A percentile compares a stretch with the other conserved stretches of the same genome.
Conservation (phyloP, 2,329 filamentous ascomycete species). For the Colletotrichum sidae region DNA sequence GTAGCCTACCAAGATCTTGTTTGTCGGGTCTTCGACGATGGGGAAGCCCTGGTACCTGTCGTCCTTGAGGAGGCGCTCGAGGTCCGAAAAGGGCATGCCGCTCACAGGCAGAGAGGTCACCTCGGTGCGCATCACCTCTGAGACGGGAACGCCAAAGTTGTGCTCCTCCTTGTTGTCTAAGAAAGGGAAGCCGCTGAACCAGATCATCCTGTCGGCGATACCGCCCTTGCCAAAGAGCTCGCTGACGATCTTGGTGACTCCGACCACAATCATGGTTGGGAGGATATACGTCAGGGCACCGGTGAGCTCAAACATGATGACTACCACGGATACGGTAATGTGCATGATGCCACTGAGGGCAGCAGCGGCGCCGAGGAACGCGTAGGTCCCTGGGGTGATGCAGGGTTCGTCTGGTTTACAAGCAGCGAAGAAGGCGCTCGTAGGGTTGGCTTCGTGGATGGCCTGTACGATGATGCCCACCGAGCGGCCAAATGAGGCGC, state of each 20-base stretch:
- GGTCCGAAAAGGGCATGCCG: constrained; percentile 79
- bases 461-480: constrained; percentile 95
- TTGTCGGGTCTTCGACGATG: constrained; percentile 79
- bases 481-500: constrained; percentile 91
- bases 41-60: constrained; percentile 94
- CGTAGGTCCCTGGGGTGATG: constrained; percentile 97
- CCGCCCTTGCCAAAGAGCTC: constrained; percentile 95
- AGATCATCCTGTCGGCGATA: constrained; percentile 98
- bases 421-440: constrained; percentile 85
- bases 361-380: constrained; percentile 91
- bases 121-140: constrained; percentile 85
- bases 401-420: constrained; percentile 94
- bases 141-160: constrained; percentile 94
- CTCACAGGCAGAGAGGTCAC: constrained; percentile 79
- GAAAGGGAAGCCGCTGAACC: constrained; percentile 97
- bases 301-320: constrained; percentile 99
- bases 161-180: constrained; percentile 98
- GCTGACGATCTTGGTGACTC: constrained; percentile 92
- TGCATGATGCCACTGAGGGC: constrained; percentile 98
- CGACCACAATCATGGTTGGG: constrained; percentile 98
- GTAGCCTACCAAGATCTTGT: constrained; percentile 85
- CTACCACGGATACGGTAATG: constrained; percentile 94
- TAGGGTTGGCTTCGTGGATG: constrained; percentile 85
- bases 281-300: constrained; percentile 97
- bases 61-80: constrained; percentile 81